A percentile compares a stretch with the other conserved stretches of the same genome.
Conservation (phyloP, 331 rosid genomes). For the Acacia concinna region DNA sequence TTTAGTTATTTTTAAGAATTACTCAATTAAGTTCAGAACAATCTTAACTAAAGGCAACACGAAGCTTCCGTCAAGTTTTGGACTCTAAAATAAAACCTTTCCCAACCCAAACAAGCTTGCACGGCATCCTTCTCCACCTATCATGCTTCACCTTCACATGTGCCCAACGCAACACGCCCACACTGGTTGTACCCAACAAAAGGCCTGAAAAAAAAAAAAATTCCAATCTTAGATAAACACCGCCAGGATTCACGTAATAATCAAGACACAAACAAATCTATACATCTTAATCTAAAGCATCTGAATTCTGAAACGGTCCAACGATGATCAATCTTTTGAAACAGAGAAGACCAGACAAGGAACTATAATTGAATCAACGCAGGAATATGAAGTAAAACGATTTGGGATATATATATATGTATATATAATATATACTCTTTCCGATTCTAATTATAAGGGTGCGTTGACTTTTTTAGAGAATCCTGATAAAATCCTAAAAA, state of each 20-base stretch:
- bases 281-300: neutral
- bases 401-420: neutral
- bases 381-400: neutral
- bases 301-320: neutral
- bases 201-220: neutral
- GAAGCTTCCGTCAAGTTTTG: neutral
- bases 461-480: no score
- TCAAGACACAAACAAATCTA: neutral
- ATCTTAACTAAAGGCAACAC: neutral
- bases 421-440: no score
- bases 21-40: no score
- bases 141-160: slow-evolving; percentile 72
- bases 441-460: no score
- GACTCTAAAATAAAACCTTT: neutral
- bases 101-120: slow-evolving; percentile 23
- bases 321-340: neutral
- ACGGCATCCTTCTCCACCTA: slow-evolving; percentile 65
- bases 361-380: neutral
- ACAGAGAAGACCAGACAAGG: neutral
- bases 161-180: slow-evolving; percentile 97
- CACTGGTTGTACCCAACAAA: slow-evolving; percentile 28
- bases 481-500: no score
- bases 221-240: neutral
- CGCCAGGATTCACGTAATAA: neutral
- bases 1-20: no score